Evolutionary conservation across 345 rosid genomes (phyloP), one percentile per base, ranked within the genome.

Genomic region (Euphorbia tirucalli): DNA sequence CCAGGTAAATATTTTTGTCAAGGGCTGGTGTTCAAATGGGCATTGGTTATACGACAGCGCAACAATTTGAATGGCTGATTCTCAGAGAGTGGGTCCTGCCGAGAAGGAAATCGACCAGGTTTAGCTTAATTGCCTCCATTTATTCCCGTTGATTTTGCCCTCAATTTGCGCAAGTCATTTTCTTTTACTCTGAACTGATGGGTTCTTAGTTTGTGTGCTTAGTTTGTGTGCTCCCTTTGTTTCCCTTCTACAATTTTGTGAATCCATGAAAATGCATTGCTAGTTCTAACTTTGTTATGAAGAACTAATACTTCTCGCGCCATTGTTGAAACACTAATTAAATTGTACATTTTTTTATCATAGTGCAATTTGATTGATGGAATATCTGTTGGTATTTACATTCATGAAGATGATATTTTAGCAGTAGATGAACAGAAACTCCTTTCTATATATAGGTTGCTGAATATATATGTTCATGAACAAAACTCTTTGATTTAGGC

Each of bases 81-180:
- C 87, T 78, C 85, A 83, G 80, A 85, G 82, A 82, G 75, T 57
- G 75, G 86, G 85, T 86, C 84, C 78, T 77, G 77, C 87, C 76
- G 93, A 88, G 76, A 88, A 89, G 88, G 93, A 87, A 74, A 81
- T 88, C 66, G 93, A 92, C 55, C 97, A 88, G 97, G 97, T 90
- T 74, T 68, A 35, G 3, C 37, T n/a, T n/a, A n/a, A n/a, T n/a
- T 46, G 21, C 32, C 72, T 68, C 14, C 48, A 48, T 72, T 63
- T 11, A 62, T 37, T 32, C 3, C 37, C 37, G 37, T 32, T 32
- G 37, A 32, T 32, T 32, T 32, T 32, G 37, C 37, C 37, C 37
- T 32, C 37, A 32, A 32, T 32, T 5, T 32, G 37, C 37, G 5
- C 5, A 32, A 32, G 3, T 63, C 30, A 63, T 63, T 41, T 63